Evolutionary conservation across 331 rosid genomes (phyloP), one percentile per base, ranked within the genome.

Genomic region (Erythrophleum ivorense): DNA sequence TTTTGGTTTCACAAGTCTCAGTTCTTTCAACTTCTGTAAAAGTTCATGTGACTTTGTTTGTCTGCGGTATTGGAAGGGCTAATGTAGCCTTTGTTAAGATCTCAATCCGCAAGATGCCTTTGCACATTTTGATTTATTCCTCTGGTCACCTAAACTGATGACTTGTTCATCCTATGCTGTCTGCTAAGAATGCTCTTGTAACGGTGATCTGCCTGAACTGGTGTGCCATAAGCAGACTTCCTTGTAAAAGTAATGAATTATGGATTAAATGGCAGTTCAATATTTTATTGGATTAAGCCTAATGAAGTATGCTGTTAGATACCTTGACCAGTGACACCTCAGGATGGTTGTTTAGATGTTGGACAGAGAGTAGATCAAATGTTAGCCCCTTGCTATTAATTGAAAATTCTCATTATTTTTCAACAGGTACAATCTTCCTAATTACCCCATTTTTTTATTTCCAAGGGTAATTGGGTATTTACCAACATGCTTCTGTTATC

Each of bases 231-330:
- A n/a, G 67, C 18, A 9, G 50, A 49, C 8, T 49, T 15, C 62
- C 31, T 43, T 71, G 75, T 77, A 41, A 54, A 78, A 50, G 41
- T 50, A 78, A 78, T 54, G 55, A 78, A 13, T 63, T 18, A 3
- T 78, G 43, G 69, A 78, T 63, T 53, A 66, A 70, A 41, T 78
- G 69, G n/a, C 43, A 49, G 16, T 71, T 24, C 43, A 38, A 7
- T 52, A 60, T 21, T 60, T 82, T 16, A 7, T 73, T 21, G 75
- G 43, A 36, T 18, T 60, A 54, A 62, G 57, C 34, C 29, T 65
- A 45, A 45, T 64, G 80, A 43, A 78, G 77, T 38, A 55, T 46
- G 66, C 34, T 73, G 29, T 77, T 7, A 45, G 53, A 84, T 53
- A 58, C n/a, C 74, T 64, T 68, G 29, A 21, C 50, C 43, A 34